Conservation (phyloP, 2,329 filamentous ascomycete species). For the Pestalotiopsis sp. region DNA sequence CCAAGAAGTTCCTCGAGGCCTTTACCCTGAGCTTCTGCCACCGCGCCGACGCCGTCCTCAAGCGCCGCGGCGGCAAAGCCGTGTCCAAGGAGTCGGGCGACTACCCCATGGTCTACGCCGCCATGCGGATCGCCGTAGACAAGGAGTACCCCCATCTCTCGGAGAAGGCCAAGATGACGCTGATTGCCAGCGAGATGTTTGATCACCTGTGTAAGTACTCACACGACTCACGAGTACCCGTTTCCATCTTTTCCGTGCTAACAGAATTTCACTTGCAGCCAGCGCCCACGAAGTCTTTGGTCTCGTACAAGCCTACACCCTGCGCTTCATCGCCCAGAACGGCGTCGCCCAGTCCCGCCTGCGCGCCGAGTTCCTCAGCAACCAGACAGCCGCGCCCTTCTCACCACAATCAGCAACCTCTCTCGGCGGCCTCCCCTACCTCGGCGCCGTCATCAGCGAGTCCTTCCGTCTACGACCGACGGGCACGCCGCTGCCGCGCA, state of each 20-base stretch:
- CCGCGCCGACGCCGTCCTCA: background rate
- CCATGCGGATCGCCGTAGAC: background rate
- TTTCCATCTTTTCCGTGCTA: background rate
- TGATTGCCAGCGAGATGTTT: constrained; percentile 11
- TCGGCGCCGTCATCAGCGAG: constrained; percentile 13
- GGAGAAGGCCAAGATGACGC: background rate
- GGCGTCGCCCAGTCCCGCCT: background rate
- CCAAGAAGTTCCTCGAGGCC: constrained; percentile 12
- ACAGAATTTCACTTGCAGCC: background rate
- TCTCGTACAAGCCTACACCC: constrained; percentile 9
- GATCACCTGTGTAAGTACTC: constrained; percentile 10
- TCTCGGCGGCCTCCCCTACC: constrained; percentile 10
- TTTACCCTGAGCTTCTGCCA: constrained; percentile 10
- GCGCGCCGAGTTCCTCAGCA: background rate
- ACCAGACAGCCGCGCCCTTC: background rate
- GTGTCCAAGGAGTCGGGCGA: background rate
- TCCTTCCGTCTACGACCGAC: constrained; percentile 15
- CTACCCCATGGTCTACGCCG: background rate
- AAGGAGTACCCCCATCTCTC: background rate
- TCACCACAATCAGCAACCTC: background rate
- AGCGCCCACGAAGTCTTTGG: constrained; percentile 6
- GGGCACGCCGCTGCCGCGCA: constrained; percentile 15
- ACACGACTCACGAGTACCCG: background rate
- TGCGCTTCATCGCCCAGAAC: constrained; percentile 12
- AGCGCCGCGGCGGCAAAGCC: background rate